These are phyloP conservation scores for Styphnolobium japonicum DNA, from an alignment of 306 rosid species.

Conservation along the genomic window DNA sequence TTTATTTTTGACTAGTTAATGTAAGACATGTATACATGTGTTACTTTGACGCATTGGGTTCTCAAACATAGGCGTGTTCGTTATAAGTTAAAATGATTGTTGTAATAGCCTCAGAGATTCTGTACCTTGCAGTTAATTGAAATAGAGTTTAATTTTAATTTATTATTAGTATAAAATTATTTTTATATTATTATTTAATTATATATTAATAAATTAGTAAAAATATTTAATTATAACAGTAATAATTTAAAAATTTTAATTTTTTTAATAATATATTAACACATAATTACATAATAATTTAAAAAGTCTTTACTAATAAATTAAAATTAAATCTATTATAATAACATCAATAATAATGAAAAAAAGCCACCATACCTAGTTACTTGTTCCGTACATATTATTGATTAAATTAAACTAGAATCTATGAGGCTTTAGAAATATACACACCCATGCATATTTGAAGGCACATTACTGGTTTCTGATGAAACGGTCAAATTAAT, in stretches of 20 bases:
- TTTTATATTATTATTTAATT: too few relatives aligned
- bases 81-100: not conserved
- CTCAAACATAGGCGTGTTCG: not conserved
- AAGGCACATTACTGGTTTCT: not conserved
- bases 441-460: not conserved
- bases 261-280: too few relatives aligned
- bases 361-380: not conserved
- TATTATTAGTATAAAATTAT: too few relatives aligned
- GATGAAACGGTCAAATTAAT: not conserved
- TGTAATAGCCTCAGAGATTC: not conserved
- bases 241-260: too few relatives aligned
- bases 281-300: too few relatives aligned
- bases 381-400: not conserved
- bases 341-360: not conserved
- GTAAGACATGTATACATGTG: not conserved
- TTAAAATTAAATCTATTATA: too few relatives aligned
- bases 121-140: too few relatives aligned
- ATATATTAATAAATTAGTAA: too few relatives aligned
- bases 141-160: too few relatives aligned
- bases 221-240: too few relatives aligned
- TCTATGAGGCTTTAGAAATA: too few relatives aligned
- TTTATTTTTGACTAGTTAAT: not conserved
- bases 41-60: not conserved
- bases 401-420: not conserved
- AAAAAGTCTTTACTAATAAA: too few relatives aligned